A percentile compares a stretch with the other conserved stretches of the same genome.
Conservation (phyloP, 495 filamentous ascomycete species). For the Apiosordaria backusii region DNA sequence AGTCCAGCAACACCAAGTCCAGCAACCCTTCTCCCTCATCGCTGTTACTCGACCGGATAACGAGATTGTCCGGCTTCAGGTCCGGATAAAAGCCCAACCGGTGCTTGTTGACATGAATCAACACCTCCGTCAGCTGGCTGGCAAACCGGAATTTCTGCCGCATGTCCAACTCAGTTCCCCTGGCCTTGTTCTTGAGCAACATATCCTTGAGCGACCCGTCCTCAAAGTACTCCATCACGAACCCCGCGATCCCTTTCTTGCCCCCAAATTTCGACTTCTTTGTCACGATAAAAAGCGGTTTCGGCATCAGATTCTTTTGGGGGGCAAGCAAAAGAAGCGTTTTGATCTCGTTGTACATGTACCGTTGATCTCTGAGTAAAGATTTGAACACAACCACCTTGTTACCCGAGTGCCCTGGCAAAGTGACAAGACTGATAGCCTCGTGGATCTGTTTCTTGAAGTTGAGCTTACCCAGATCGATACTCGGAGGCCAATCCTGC, state of each 20-base stretch:
- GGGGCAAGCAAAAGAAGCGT: constrained; percentile 27
- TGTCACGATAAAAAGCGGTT: constrained; percentile 31
- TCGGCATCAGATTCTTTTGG: constrained; percentile 30
- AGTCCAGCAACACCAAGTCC: constrained; percentile 32
- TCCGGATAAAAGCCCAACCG: constrained; percentile 35
- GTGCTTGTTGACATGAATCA: constrained; percentile 33
- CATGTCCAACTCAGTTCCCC: constrained; percentile 5
- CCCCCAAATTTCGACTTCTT: constrained; percentile 34
- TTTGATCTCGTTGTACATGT: constrained; percentile 42
- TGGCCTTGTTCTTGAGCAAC: constrained; percentile 14
- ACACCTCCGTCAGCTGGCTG: constrained; percentile 26
- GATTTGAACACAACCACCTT: constrained; percentile 37
- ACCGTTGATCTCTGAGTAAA: constrained; percentile 30
- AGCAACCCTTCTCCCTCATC: not conserved
- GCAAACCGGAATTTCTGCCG: constrained; percentile 29
- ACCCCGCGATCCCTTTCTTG: constrained; percentile 33
- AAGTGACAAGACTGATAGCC: constrained; percentile 38
- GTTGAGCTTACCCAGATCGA: constrained; percentile 36
- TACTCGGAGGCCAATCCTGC: constrained; percentile 28
- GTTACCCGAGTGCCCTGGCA: constrained; percentile 12
- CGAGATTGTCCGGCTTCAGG: constrained; percentile 38
- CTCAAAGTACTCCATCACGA: constrained; percentile 31
- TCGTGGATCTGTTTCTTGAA: constrained; percentile 40
- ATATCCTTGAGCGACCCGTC: constrained; percentile 28
- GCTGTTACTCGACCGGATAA: constrained; percentile 15